Evolutionary conservation across 2,329 filamentous ascomycete species (phyloP).

Genomic region (Cadophora sp.): DNA sequence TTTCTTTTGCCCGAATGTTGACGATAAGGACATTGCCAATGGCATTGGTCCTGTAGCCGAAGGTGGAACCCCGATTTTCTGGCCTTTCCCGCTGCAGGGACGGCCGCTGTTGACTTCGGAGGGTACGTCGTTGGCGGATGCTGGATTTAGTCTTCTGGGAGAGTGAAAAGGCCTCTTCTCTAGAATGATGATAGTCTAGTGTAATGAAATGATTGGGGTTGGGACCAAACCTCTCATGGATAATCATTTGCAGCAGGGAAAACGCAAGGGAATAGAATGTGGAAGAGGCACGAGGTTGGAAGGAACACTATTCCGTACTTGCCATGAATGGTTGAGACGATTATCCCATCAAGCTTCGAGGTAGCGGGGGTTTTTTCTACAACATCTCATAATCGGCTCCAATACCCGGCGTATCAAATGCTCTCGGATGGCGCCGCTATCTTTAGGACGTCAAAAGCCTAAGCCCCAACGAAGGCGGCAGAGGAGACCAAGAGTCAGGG

Average conservation of each 20-base stretch:
- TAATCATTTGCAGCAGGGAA: background rate
- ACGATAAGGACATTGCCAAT: conserved; percentile 44
- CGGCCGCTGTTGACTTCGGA: conserved; percentile 34
- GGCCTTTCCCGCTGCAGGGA: conserved; percentile 44
- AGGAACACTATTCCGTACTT: no score
- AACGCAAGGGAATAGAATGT: background rate
- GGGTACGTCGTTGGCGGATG: conserved; percentile 18
- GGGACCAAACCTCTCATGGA: no score
- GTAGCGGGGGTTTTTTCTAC: no score
- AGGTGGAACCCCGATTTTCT: conserved; percentile 40
- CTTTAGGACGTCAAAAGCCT: no score
- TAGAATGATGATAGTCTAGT: background rate
- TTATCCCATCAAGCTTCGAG: no score
- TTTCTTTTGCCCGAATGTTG: conserved; percentile 39
- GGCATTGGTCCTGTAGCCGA: conserved; percentile 22
- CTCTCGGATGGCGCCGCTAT: no score
- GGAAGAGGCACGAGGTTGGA: no score
- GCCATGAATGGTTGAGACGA: no score
- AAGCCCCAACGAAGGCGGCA: no score
- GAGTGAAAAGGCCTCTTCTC: background rate
- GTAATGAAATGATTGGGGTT: background rate
- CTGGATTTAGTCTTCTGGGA: conserved; percentile 35
- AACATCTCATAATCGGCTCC: no score
- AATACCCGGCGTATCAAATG: no score
- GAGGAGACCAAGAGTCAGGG: no score